A percentile compares a stretch with the other conserved stretches of the same genome.
Conservation (phyloP, 1,284 basidiomycete species). For the Pascua guehoae region DNA sequence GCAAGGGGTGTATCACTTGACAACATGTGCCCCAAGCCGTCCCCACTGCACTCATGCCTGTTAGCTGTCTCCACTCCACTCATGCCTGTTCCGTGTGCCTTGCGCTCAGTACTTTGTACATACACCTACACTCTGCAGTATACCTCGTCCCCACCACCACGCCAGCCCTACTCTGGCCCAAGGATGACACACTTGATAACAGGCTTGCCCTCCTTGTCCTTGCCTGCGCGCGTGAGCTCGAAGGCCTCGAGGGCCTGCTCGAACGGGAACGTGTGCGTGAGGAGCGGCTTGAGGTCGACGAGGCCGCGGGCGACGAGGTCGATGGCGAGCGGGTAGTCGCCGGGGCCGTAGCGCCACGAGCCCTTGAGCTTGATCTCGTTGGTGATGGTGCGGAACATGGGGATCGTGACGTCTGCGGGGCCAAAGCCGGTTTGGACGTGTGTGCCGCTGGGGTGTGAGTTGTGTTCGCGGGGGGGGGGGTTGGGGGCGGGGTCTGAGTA, state of each 20-base stretch:
- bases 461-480: too few relatives aligned
- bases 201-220: slow-evolving; percentile 60
- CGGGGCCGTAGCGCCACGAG: slow-evolving; percentile 46
- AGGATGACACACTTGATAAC: slow-evolving; percentile 50
- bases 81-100: too few relatives aligned
- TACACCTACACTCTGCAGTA: too few relatives aligned
- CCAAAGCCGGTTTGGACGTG: slow-evolving; percentile 48
- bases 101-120: too few relatives aligned
- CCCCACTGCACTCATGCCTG: too few relatives aligned
- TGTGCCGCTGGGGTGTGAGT: slow-evolving; percentile 23
- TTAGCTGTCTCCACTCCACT: too few relatives aligned
- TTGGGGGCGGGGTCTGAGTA: too few relatives aligned
- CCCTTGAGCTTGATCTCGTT: slow-evolving; percentile 47
- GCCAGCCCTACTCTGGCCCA: slow-evolving; percentile 34
- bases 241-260: slow-evolving; percentile 56
- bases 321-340: slow-evolving; percentile 54
- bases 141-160: neutral
- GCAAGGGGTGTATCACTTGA: too few relatives aligned
- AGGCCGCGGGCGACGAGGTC: slow-evolving; percentile 55
- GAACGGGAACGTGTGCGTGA: slow-evolving; percentile 61
- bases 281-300: slow-evolving; percentile 55
- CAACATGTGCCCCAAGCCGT: too few relatives aligned
- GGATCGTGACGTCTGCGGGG: slow-evolving; percentile 42
- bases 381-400: slow-evolving; percentile 42
- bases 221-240: slow-evolving; percentile 60